Conservation (phyloP, 148 eudicot genomes). For the Selenicereus undatus region DNA sequence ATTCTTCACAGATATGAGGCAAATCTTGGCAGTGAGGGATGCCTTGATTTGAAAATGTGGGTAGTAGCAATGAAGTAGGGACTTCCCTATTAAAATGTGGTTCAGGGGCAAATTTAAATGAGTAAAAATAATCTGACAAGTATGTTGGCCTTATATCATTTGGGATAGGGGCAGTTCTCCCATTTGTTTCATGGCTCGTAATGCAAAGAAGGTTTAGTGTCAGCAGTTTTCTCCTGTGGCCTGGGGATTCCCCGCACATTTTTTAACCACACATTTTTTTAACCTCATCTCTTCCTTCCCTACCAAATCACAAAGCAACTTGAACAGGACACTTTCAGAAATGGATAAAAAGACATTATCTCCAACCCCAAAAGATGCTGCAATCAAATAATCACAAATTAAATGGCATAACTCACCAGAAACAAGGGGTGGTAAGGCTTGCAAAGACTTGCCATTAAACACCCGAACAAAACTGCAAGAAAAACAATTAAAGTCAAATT, state of each 20-base stretch:
- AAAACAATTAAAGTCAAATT: neutral
- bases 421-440: constrained; percentile 1
- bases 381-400: neutral
- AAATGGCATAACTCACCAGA: neutral
- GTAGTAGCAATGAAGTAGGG: too few relatives aligned
- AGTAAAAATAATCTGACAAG: too few relatives aligned
- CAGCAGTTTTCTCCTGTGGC: too few relatives aligned
- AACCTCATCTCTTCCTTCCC: neutral
- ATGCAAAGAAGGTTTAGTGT: too few relatives aligned
- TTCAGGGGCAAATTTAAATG: too few relatives aligned
- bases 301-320: neutral
- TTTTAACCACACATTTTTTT: neutral
- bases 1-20: too few relatives aligned
- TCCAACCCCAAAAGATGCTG: neutral
- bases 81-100: too few relatives aligned
- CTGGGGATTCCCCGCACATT: neutral
- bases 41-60: too few relatives aligned
- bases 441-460: constrained; percentile 3
- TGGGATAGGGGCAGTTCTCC: too few relatives aligned
- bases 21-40: too few relatives aligned
- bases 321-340: neutral
- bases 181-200: too few relatives aligned
- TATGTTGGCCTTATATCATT: too few relatives aligned
- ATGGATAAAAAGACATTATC: neutral
- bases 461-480: neutral